Percentiles rank a stretch among this genome's conserved stretches.
Conservation (phyloP, 2,329 filamentous ascomycete species). For the Pseudocercospora eumusae region DNA sequence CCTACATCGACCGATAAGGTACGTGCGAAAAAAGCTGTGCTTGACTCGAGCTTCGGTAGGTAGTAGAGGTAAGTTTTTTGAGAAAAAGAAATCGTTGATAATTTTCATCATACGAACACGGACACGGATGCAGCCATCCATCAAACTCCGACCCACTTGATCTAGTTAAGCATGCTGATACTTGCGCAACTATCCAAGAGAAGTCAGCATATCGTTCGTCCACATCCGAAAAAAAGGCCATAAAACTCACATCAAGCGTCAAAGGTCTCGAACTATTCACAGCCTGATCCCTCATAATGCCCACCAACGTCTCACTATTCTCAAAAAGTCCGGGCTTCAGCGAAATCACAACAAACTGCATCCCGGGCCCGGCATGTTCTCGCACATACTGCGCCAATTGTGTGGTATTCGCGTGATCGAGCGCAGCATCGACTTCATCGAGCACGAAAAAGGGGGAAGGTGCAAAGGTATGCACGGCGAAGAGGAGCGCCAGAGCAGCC, state of each 20-base stretch:
- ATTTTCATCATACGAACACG: too few relatives aligned
- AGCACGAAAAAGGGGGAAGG: slow-evolving; percentile 96
- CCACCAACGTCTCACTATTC: slow-evolving; percentile 91
- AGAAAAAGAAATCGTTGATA: too few relatives aligned
- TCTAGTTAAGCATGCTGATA: slow-evolving; percentile 36
- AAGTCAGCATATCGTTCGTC: slow-evolving; percentile 3
- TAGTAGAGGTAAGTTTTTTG: too few relatives aligned
- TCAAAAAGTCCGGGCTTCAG: slow-evolving; percentile 95
- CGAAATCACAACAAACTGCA: slow-evolving; percentile 99
- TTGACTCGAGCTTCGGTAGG: too few relatives aligned
- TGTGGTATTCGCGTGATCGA: slow-evolving; percentile 97
- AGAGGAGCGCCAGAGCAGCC: slow-evolving; percentile 92
- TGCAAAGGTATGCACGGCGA: slow-evolving; percentile 95
- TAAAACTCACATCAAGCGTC: slow-evolving; percentile 83
- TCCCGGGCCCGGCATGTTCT: slow-evolving; percentile 90
- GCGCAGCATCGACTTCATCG: slow-evolving; percentile 93
- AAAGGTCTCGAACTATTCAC: slow-evolving; percentile 89
- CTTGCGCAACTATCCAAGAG: slow-evolving; percentile 35
- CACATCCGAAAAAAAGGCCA: neutral
- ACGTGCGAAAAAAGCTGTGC: too few relatives aligned
- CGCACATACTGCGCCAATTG: slow-evolving; percentile 96
- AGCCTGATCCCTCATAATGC: slow-evolving; percentile 91
- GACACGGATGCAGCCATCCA: too few relatives aligned
- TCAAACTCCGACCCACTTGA: too few relatives aligned
- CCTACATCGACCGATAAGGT: too few relatives aligned